Evolutionary conservation across 371 early-diverging fungal genomes (phyloP).

Genomic region (Mucor saturninus): DNA sequence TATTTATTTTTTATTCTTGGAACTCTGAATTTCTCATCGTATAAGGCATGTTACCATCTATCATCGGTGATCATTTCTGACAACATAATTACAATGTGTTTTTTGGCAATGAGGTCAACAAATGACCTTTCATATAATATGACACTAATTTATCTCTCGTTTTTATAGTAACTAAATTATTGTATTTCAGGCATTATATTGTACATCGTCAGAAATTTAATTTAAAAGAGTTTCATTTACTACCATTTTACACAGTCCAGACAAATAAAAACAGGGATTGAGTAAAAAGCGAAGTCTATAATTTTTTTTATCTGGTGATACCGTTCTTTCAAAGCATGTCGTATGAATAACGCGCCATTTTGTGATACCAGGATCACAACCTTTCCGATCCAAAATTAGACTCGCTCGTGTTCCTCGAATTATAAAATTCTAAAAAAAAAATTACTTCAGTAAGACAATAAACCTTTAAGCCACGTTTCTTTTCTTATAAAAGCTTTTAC

Average conservation of each 20-base stretch:
- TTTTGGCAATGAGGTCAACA: not conserved
- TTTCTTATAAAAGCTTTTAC: not conserved
- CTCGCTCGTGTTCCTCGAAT: not conserved
- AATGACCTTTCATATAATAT: not conserved
- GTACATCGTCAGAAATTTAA: too few species aligned
- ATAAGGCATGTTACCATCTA: not conserved
- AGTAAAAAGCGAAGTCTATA: not conserved
- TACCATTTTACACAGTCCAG: not conserved
- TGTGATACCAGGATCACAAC: not conserved
- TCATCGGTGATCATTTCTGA: conserved; percentile 2
- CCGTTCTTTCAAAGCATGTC: not conserved
- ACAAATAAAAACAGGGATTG: not conserved
- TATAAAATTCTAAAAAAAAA: not conserved
- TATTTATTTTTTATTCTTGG: not conserved
- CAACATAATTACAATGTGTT: not conserved
- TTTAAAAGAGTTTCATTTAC: too few species aligned
- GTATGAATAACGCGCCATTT: not conserved
- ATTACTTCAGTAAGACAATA: too few species aligned
- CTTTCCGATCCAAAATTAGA: not conserved
- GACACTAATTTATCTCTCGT: not conserved
- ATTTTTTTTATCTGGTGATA: not conserved
- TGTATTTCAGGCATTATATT: not conserved
- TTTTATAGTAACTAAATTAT: not conserved
- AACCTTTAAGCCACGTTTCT: too few species aligned
- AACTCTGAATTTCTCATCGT: not conserved